These are phyloP conservation scores for Pilasporangium apinafurcum DNA, from an alignment of 352 stramenopile species.

Conservation along the genomic window DNA sequence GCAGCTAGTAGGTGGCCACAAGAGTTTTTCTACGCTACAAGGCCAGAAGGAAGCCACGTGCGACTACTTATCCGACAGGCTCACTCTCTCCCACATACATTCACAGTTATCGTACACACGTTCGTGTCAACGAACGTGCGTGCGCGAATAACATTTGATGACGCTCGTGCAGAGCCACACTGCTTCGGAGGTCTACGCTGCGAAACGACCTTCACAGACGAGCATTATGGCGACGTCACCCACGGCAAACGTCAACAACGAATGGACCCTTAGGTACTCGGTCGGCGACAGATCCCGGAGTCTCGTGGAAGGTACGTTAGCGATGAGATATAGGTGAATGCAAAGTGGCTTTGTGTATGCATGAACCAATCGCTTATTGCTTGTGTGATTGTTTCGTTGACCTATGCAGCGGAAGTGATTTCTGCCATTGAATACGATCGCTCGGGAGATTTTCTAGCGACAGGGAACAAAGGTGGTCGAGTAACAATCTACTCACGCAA, in stretches of 20 bases:
- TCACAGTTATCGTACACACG: no score
- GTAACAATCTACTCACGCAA: slow-evolving; percentile 87
- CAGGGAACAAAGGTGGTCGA: slow-evolving; percentile 91
- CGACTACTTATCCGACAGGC: no score
- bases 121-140: no score
- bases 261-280: slow-evolving; percentile 53
- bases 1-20: no score
- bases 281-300: slow-evolving; percentile 40
- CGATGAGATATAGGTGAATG: not conserved
- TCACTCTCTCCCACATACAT: no score
- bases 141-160: no score
- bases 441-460: slow-evolving; percentile 89
- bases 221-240: slow-evolving; percentile 15
- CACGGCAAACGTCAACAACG: slow-evolving; percentile 13
- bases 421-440: slow-evolving; percentile 93
- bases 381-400: not conserved
- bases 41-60: no score
- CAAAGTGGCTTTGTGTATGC: not conserved
- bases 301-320: slow-evolving; percentile 51
- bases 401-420: slow-evolving; percentile 86
- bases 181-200: no score
- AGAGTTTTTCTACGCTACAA: no score
- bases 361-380: no score
- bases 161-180: no score
- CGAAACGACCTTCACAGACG: no score